These are phyloP conservation scores for Calonectria ilicicola DNA, from an alignment of 2,329 filamentous ascomycete genomes.

Conservation along the genomic window DNA sequence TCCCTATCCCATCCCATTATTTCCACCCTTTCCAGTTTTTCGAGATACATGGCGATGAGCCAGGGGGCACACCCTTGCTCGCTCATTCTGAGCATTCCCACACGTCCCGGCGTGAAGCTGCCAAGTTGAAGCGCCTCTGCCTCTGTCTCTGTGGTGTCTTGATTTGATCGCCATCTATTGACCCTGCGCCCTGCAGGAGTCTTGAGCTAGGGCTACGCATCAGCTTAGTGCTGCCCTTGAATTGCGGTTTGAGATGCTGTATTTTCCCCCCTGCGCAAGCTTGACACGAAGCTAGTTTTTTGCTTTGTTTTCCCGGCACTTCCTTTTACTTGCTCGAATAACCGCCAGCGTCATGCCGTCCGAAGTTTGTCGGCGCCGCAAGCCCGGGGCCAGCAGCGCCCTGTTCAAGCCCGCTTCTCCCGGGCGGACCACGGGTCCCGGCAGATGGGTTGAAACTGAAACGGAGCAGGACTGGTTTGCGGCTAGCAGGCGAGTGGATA, in stretches of 20 bases:
- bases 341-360: too few species aligned
- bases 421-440: not conserved
- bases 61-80: slow-evolving; percentile 3
- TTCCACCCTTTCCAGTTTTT: not conserved
- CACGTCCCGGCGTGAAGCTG: not conserved
- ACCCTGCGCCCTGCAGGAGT: not conserved
- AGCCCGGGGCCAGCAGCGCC: not conserved
- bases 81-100: not conserved
- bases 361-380: not conserved
- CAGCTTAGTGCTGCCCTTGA: not conserved
- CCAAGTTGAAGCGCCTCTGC: not conserved
- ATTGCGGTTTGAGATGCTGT: not conserved
- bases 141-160: not conserved
- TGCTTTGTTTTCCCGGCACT: not conserved
- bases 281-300: not conserved
- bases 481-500: not conserved
- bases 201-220: not conserved
- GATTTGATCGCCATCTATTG: not conserved
- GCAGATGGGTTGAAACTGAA: not conserved
- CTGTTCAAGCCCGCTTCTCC: not conserved
- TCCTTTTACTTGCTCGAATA: not conserved
- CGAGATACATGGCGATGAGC: not conserved
- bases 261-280: not conserved
- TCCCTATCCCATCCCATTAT: not conserved
- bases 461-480: not conserved